A percentile compares a stretch with the other conserved stretches of the same genome.
Evolutionary conservation across 257 asterid genomes (phyloP).

Genomic region (Solanum bukasovii): DNA sequence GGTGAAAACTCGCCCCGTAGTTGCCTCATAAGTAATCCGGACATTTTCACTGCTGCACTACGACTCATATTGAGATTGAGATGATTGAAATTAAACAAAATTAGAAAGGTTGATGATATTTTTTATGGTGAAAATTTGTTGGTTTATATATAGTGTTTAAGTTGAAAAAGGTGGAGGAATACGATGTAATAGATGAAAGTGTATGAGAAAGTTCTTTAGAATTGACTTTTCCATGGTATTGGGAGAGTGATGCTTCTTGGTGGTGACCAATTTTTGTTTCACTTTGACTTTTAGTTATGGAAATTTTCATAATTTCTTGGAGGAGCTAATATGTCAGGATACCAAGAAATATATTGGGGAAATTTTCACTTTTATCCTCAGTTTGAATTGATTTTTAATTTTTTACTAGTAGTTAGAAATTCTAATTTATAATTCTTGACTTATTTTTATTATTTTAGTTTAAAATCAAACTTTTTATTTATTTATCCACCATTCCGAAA

Average conservation of each 20-base stretch:
- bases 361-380: no score
- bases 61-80: slow-evolving; percentile 21
- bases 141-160: not conserved
- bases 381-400: no score
- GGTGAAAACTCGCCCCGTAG: not conserved
- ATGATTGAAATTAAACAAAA: not conserved
- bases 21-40: slow-evolving; percentile 16
- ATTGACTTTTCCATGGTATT: not conserved
- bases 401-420: no score
- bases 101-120: not conserved
- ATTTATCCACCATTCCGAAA: no score
- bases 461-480: no score
- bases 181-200: not conserved
- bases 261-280: not conserved
- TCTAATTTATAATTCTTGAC: no score
- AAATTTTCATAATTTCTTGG: not conserved
- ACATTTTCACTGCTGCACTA: slow-evolving; percentile 15
- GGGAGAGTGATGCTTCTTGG: not conserved
- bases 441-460: no score
- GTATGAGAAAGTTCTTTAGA: not conserved
- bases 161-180: not conserved
- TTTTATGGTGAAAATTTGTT: not conserved
- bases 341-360: not conserved
- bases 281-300: not conserved
- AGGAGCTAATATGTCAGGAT: not conserved